Evolutionary conservation across 371 early-diverging fungal genomes (phyloP), one percentile per base, ranked within the genome.

Genomic region (Mortierella sp.): DNA sequence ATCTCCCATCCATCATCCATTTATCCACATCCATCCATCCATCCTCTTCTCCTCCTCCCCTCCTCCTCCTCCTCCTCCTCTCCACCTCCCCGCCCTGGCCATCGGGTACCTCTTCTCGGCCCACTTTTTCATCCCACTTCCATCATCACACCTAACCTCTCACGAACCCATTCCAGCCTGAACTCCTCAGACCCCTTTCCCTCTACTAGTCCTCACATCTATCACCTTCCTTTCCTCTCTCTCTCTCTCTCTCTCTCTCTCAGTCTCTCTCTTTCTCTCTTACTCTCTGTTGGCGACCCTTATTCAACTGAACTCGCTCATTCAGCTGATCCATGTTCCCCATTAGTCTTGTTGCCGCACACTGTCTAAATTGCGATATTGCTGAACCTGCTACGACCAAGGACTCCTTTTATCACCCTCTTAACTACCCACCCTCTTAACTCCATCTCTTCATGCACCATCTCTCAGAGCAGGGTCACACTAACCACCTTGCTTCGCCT

Each of bases 401-500:
- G n/a, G n/a, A n/a, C n/a, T n/a, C n/a, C n/a, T n/a, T n/a, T n/a
- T n/a, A n/a, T n/a, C 19, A 16, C 43, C 14, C 25, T 66, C 21
- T 26, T 28, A 26, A n/a, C n/a, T 50, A 26, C n/a, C 26, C 43
- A 28, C 46, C n/a, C 21, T 25, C 29, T 56, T 12, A 43, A 55
- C 45, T 5, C 21, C 21, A 5, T 50, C 7, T 50, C 50, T n/a
- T 3, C 50, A 16, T 50, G 26, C 23, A 19, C 47, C 47, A 37
- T 37, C 60, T 14, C 7, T 55, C 55, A 64, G 15, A 46, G 23
- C 58, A n/a, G n/a, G n/a, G n/a, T n/a, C n/a, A n/a, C n/a, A 30
- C 15, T 60, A 58, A 30, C 51, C 37, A 58, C 26, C 60, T 52
- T 21, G n/a, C n/a, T n/a, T n/a, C n/a, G n/a, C n/a, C n/a, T n/a